Evolutionary conservation across 75 land plant species (phyloP).

Genomic region (Isoetes taiwanensis): DNA sequence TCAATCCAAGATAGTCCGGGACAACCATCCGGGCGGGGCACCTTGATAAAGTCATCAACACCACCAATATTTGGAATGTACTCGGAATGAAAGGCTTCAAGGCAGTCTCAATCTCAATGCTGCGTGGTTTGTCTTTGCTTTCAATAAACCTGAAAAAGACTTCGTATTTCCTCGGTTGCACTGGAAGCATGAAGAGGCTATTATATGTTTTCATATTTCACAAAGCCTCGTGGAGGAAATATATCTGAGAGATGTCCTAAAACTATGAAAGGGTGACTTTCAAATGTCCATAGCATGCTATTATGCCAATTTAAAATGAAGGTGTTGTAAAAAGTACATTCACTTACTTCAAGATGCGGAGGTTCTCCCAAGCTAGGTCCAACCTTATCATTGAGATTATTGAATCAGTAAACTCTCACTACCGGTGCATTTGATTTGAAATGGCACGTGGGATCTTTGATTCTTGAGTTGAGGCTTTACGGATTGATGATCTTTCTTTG

Average conservation of each 20-base stretch:
- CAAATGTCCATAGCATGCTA: neutral
- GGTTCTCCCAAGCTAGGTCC: no score
- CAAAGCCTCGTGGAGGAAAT: no score
- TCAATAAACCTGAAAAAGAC: slow-evolving; percentile 1
- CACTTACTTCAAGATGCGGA: neutral
- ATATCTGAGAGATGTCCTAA: no score
- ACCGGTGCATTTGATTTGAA: no score
- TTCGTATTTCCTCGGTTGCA: neutral
- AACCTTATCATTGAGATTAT: no score
- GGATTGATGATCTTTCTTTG: no score
- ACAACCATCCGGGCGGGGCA: neutral
- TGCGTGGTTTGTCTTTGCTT: neutral
- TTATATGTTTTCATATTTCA: neutral
- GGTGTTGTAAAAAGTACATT: neutral
- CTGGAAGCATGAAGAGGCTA: neutral
- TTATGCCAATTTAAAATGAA: neutral
- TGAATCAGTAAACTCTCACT: no score
- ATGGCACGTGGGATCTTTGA: no score
- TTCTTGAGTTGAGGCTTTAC: no score
- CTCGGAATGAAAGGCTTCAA: slow-evolving; percentile 6
- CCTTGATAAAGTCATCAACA: slow-evolving; percentile 4
- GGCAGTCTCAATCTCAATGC: neutral
- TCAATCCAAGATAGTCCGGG: slow-evolving; percentile 1
- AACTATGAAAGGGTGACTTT: neutral
- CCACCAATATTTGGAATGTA: slow-evolving; percentile 1